These are phyloP conservation scores for Canariomyces notabilis DNA, from an alignment of 2,329 filamentous ascomycete genomes.

Conservation along the genomic window DNA sequence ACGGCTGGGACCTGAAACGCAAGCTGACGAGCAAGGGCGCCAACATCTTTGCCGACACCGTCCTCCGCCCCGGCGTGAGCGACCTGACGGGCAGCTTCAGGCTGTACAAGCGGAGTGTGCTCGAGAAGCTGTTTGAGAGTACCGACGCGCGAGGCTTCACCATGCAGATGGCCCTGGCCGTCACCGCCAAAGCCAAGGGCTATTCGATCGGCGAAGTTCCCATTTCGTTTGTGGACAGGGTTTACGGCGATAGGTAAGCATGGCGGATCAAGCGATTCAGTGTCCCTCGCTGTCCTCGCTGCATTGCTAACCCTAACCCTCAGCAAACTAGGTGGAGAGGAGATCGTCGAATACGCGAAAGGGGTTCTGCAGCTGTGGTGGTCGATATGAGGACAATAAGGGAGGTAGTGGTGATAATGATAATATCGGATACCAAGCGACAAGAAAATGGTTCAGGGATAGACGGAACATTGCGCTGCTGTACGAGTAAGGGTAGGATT, in stretches of 20 bases:
- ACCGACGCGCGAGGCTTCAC: conserved; percentile 97
- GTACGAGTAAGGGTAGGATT: conserved; percentile 9
- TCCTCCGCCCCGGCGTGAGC: conserved; percentile 87
- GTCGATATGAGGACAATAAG: conserved; percentile 17
- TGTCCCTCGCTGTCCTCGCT: too few relatives aligned
- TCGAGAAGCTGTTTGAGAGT: conserved; percentile 83
- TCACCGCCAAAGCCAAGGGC: conserved; percentile 92
- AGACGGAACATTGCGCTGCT: background rate
- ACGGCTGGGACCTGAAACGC: conserved; percentile 92
- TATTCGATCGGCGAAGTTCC: conserved; percentile 92
- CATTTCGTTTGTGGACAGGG: conserved; percentile 89
- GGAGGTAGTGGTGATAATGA: background rate
- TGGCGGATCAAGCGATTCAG: too few relatives aligned
- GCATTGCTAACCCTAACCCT: too few relatives aligned
- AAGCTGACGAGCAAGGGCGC: conserved; percentile 81
- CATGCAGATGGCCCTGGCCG: conserved; percentile 99
- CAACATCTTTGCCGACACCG: conserved; percentile 92
- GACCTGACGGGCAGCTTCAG: conserved; percentile 94
- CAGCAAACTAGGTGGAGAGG: conserved; percentile 86
- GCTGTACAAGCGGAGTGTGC: conserved; percentile 83
- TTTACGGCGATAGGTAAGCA: conserved; percentile 92
- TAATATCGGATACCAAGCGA: conserved; percentile 8
- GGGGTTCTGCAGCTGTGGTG: conserved; percentile 70
- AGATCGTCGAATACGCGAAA: conserved; percentile 96
- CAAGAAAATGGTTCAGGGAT: too few relatives aligned